Evolutionary conservation across 192 early-diverging fungal genomes (phyloP).

Genomic region (Phycomyces blakesleeanus): DNA sequence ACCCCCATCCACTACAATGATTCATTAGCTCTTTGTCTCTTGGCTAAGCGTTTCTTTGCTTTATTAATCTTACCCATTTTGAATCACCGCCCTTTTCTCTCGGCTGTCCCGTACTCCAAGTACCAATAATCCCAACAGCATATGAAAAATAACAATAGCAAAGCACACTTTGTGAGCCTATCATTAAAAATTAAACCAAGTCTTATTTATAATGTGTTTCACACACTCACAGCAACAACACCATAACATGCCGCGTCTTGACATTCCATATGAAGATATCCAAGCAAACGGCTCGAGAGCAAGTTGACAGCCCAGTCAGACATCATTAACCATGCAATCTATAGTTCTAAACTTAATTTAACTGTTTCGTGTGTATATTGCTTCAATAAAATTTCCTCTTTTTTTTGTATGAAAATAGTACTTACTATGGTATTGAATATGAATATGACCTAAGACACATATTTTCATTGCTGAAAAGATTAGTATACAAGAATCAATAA

Average conservation of each 20-base stretch:
- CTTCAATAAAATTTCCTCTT: not conserved
- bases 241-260: constrained; percentile 82
- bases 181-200: not conserved
- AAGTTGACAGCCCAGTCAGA: constrained; percentile 84
- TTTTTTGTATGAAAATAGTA: not conserved
- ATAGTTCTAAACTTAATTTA: not conserved
- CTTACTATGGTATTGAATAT: constrained; percentile 42
- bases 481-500: too few relatives aligned
- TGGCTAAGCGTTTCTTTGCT: too few relatives aligned
- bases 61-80: constrained; percentile 78
- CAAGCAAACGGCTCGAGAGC: constrained; percentile 70
- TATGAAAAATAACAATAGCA: constrained; percentile 68
- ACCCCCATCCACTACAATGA: constrained; percentile 56
- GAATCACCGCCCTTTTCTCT: constrained; percentile 75
- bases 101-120: constrained; percentile 70
- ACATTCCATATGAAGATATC: constrained; percentile 86
- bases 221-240: constrained; percentile 65
- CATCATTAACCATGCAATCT: constrained; percentile 81
- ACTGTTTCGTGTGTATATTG: not conserved
- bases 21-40: not conserved
- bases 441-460: constrained; percentile 32
- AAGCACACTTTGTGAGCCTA: constrained; percentile 90
- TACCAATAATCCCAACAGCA: constrained; percentile 53
- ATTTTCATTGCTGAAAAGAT: too few relatives aligned
- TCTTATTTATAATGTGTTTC: not conserved